Conservation (phyloP, 768 basidiomycete species). For the Termitomyces sp. region DNA sequence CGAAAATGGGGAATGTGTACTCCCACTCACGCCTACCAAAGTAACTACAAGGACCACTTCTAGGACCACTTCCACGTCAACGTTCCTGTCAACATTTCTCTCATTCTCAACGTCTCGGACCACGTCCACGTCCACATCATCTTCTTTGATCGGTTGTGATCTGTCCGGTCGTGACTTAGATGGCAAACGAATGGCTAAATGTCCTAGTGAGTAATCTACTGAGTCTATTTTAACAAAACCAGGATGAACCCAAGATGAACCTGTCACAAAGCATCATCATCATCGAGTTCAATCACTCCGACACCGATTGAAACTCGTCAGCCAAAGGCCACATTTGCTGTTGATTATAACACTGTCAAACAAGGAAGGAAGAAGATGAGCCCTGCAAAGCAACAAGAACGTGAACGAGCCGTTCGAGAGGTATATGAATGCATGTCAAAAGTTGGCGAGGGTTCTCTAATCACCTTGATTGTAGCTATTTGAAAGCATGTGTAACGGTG, state of each 20-base stretch:
- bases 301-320: slow-evolving; percentile 4
- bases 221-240: neutral
- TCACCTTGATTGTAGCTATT: neutral
- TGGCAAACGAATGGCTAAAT: neutral
- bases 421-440: neutral
- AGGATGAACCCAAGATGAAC: too few species aligned
- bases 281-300: neutral
- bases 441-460: too few species aligned
- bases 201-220: neutral
- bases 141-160: neutral
- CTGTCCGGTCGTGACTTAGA: slow-evolving; percentile 1
- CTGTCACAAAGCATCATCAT: too few species aligned
- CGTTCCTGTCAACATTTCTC: neutral
- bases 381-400: neutral
- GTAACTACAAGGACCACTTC: neutral
- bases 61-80: neutral
- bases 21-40: too few species aligned
- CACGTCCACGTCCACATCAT: neutral
- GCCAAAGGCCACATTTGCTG: slow-evolving; percentile 3
- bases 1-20: too few species aligned
- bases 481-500: slow-evolving; percentile 10
- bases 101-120: too few species aligned
- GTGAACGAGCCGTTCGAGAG: slow-evolving; percentile 7
- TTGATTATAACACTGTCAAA: neutral
- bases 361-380: slow-evolving; percentile 8